Percentiles rank a stretch among this genome's conserved stretches.
These are phyloP conservation scores for Elaeis guineensis DNA, from an alignment of 176 grass and related monocot species.

Conservation along the genomic window DNA sequence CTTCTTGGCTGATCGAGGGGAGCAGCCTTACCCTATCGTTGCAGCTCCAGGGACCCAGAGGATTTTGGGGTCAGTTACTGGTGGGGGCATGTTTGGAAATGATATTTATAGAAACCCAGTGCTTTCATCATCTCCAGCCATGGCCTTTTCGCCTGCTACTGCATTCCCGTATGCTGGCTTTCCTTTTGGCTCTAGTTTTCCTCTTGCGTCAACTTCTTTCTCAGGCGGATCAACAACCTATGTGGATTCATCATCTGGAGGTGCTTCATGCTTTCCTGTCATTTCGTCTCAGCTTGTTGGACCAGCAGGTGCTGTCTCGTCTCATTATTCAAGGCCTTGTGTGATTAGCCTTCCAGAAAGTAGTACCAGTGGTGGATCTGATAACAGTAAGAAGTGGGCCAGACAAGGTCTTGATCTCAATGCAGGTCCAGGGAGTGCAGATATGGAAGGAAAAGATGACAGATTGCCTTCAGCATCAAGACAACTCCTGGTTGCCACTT, in stretches of 20 bases:
- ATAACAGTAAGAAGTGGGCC: slow-evolving; percentile 46
- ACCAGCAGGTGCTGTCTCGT: slow-evolving; percentile 34
- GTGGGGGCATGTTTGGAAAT: slow-evolving; percentile 34
- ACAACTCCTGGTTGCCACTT: slow-evolving; percentile 43
- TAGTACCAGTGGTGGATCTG: slow-evolving; percentile 45
- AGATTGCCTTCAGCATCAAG: slow-evolving; percentile 27
- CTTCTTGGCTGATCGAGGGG: slow-evolving; percentile 51
- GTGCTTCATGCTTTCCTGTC: slow-evolving; percentile 33
- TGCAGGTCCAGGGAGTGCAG: slow-evolving; percentile 53
- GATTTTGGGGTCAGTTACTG: slow-evolving; percentile 28
- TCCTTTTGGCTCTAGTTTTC: slow-evolving; percentile 40
- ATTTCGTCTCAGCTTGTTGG: slow-evolving; percentile 39
- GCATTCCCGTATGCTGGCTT: slow-evolving; percentile 53
- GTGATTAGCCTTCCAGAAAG: slow-evolving; percentile 68
- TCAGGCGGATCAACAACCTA: slow-evolving; percentile 42
- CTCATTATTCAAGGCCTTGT: slow-evolving; percentile 53
- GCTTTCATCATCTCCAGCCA: slow-evolving; percentile 49
- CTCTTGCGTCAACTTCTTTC: slow-evolving; percentile 34
- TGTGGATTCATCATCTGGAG: slow-evolving; percentile 26
- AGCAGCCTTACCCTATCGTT: slow-evolving; percentile 52
- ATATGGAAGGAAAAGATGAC: slow-evolving; percentile 55
- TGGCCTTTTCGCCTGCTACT: slow-evolving; percentile 43
- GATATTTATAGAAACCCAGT: slow-evolving; percentile 38
- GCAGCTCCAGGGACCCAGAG: slow-evolving; percentile 35
- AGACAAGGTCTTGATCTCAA: slow-evolving; percentile 77